A percentile compares a stretch with the other conserved stretches of the same genome.
Conservation (phyloP, 805 yeast genomes). For the Priceomyces melissophilus region DNA sequence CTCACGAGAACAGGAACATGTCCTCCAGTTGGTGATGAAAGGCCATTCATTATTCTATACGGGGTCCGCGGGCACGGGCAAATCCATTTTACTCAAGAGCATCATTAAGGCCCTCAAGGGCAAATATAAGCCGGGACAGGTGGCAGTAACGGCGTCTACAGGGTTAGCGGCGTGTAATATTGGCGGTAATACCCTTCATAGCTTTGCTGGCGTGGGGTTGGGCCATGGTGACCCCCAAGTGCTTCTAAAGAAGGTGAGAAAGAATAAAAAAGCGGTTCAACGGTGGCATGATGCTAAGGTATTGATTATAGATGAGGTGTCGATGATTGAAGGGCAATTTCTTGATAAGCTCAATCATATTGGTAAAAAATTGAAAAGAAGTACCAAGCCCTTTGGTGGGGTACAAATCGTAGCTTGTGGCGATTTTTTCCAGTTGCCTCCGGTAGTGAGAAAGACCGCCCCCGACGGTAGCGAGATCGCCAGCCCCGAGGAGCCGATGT, state of each 20-base stretch:
- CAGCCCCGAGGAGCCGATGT: slow-evolving; percentile 26
- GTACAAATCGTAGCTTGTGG: slow-evolving; percentile 75
- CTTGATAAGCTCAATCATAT: slow-evolving; percentile 62
- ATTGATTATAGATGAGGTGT: slow-evolving; percentile 70
- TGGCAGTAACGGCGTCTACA: slow-evolving; percentile 81
- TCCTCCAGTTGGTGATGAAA: slow-evolving; percentile 59
- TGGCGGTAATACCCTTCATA: slow-evolving; percentile 75
- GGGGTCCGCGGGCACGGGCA: slow-evolving; percentile 98
- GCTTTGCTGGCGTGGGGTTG: slow-evolving; percentile 74
- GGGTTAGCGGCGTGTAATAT: slow-evolving; percentile 82
- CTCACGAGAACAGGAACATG: slow-evolving; percentile 58
- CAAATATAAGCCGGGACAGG: slow-evolving; percentile 46
- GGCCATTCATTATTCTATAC: slow-evolving; percentile 83
- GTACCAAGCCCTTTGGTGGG: slow-evolving; percentile 68
- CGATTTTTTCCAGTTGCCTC: slow-evolving; percentile 81
- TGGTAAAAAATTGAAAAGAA: slow-evolving; percentile 49
- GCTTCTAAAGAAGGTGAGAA: slow-evolving; percentile 50
- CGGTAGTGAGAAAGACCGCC: slow-evolving; percentile 45
- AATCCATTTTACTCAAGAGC: slow-evolving; percentile 74
- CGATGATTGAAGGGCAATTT: slow-evolving; percentile 72
- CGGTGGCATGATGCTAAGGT: slow-evolving; percentile 60
- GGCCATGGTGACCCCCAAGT: slow-evolving; percentile 52
- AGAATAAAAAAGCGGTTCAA: slow-evolving; percentile 44
- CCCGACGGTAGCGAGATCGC: slow-evolving; percentile 21
- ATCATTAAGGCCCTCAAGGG: slow-evolving; percentile 52